A percentile compares a stretch with the other conserved stretches of the same genome.
Conservation (phyloP, 2,329 filamentous ascomycete species). For the Cladosporium sp. region DNA sequence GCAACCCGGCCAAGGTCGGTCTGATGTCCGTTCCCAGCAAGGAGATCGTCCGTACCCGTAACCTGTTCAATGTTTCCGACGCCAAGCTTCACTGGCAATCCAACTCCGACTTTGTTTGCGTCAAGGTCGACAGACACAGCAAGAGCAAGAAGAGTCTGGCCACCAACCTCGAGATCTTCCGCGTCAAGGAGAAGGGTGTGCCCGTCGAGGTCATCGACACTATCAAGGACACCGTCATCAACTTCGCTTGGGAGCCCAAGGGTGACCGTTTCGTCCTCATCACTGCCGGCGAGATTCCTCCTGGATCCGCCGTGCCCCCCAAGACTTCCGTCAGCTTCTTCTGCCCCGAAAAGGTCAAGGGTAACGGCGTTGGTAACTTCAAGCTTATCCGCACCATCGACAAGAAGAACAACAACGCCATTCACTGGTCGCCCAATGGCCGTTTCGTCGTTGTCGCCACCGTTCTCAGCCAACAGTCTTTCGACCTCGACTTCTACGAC, state of each 20-base stretch:
- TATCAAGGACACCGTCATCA: slow-evolving; percentile 97
- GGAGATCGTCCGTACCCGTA: slow-evolving; percentile 87
- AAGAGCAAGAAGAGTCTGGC: slow-evolving; percentile 98
- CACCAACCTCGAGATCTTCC: slow-evolving; percentile 97
- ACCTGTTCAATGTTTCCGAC: slow-evolving; percentile 96
- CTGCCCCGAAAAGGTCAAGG: slow-evolving; percentile 92
- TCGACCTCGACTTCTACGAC: slow-evolving; percentile 96
- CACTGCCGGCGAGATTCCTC: slow-evolving; percentile 79
- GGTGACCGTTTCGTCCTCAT: slow-evolving; percentile 96
- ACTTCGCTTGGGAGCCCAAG: slow-evolving; percentile 99
- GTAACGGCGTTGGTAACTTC: slow-evolving; percentile 78
- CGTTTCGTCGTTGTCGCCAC: slow-evolving; percentile 93
- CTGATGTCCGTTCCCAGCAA: slow-evolving; percentile 96
- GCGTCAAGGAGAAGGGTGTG: slow-evolving; percentile 93
- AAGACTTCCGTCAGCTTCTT: slow-evolving; percentile 97
- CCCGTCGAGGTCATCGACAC: slow-evolving; percentile 96
- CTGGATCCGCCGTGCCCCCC: slow-evolving; percentile 74
- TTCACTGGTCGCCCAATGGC: slow-evolving; percentile 97
- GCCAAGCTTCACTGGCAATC: slow-evolving; percentile 99
- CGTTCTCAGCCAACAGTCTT: slow-evolving; percentile 86
- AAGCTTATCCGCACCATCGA: slow-evolving; percentile 91
- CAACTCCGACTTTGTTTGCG: slow-evolving; percentile 86
- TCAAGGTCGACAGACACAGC: slow-evolving; percentile 97
- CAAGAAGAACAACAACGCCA: slow-evolving; percentile 99
- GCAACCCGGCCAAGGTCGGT: slow-evolving; percentile 94